Evolutionary conservation across 495 filamentous ascomycete genomes (phyloP).

Genomic region (Penicillium dipodomyicola): DNA sequence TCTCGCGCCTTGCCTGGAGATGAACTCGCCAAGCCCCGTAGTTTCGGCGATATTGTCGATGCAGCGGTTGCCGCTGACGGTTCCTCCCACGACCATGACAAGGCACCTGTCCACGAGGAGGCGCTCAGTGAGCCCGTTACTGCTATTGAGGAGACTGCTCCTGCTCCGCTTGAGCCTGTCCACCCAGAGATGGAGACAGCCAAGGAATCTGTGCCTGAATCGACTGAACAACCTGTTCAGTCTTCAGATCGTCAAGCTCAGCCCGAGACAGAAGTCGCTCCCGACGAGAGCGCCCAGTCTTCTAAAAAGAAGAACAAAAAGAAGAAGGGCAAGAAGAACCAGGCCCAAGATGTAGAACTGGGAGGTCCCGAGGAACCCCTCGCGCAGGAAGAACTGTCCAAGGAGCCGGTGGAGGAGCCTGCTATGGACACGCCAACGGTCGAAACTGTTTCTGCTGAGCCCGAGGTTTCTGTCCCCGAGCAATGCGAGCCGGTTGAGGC

Average conservation of each 20-base stretch:
- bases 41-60: slow-evolving; percentile 30
- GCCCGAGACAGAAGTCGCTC: slow-evolving; percentile 13
- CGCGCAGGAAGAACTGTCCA: not conserved
- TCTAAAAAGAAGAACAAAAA: slow-evolving; percentile 43
- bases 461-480: not conserved
- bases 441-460: slow-evolving; percentile 8
- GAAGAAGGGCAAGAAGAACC: slow-evolving; percentile 37
- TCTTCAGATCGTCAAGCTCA: slow-evolving; percentile 8
- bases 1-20: not conserved
- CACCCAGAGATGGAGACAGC: slow-evolving; percentile 3
- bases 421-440: not conserved
- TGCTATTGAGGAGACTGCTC: slow-evolving; percentile 18
- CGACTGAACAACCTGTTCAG: slow-evolving; percentile 4
- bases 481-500: slow-evolving; percentile 4
- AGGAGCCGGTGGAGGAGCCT: slow-evolving; percentile 4
- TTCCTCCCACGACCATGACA: not conserved
- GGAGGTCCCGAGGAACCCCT: not conserved
- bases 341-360: slow-evolving; percentile 22
- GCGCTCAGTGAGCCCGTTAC: slow-evolving; percentile 17
- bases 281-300: slow-evolving; percentile 19
- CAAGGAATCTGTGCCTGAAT: slow-evolving; percentile 12
- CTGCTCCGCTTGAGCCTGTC: not conserved
- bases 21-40: not conserved
- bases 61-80: slow-evolving; percentile 23
- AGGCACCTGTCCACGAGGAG: slow-evolving; percentile 1